Evolutionary conservation across 768 basidiomycete genomes (phyloP), one percentile per base, ranked within the genome.

Genomic region (Bullera alba): DNA sequence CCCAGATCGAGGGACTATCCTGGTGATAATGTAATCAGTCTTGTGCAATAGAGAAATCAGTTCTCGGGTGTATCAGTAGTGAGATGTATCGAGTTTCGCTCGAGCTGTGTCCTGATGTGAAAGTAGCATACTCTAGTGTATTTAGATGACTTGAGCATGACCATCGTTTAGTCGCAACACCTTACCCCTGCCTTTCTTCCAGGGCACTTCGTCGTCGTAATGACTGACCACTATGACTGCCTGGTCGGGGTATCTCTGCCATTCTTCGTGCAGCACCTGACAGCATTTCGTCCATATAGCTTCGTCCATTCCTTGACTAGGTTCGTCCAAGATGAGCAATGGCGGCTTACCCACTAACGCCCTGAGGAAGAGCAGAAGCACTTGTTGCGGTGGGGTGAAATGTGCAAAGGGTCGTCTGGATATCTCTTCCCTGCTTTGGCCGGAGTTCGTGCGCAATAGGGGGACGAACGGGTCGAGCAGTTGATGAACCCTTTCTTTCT

Each of bases 151-250:
- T 4, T n/a, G 55, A 3, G 61, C 71, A 7, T 30, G 22, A 3
- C 71, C 73, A 42, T 68, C 58, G 22, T 57, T 58, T 35, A 74
- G 50, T 63, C 62, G 75, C 37, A 85, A 63, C 0, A 81, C 80
- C 45, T 83, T 82, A 14, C 75, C 76, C 0, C 58, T 66, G 0
- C 73, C 76, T 39, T 59, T 57, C 14, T 41, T 53, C 88, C 89
- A 92, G 2, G 91, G 91, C n/a, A 91, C 81, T 73, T 96, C 91
- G 30, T 85, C 85, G 56, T 87, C 85, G 82, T 87, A 89, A 74
- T 93, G 91, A 32, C 84, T 88, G 48, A 97, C 80, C 2, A 87
- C 83, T 0, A 96, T 78, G 21, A 89, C 84, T 2, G 83, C 84
- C 74, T 95, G 89, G 14, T 60, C 56, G 16, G 53, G 51, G 4